Evolutionary conservation across 83 land plant genomes (phyloP).

Genomic region (Thuja plicata): DNA sequence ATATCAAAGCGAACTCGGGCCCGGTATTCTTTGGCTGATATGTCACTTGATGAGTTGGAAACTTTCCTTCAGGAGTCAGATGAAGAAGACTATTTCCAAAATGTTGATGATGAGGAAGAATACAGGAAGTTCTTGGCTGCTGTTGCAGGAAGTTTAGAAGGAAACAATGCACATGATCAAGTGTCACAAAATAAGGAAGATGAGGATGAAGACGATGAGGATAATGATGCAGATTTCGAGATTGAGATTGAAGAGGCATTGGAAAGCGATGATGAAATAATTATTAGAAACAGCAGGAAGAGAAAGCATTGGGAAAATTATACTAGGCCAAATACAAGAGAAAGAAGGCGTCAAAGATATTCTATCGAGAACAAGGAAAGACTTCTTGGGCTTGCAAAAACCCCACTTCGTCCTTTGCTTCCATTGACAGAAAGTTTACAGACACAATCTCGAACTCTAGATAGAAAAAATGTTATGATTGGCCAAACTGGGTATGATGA

Average conservation of each 20-base stretch:
- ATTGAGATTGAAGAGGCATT: slow-evolving; percentile 90
- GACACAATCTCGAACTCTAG: slow-evolving; percentile 22
- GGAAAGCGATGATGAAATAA: slow-evolving; percentile 84
- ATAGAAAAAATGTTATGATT: slow-evolving; percentile 20
- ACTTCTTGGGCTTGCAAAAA: slow-evolving; percentile 45
- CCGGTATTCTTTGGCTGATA: slow-evolving; percentile 77
- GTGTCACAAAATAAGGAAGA: slow-evolving; percentile 30
- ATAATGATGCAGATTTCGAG: slow-evolving; percentile 95
- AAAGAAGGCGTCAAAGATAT: slow-evolving; percentile 53
- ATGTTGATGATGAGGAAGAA: slow-evolving; percentile 97
- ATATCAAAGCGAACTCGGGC: slow-evolving; percentile 93
- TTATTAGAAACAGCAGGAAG: slow-evolving; percentile 16
- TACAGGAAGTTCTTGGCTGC: slow-evolving; percentile 93
- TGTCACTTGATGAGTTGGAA: slow-evolving; percentile 91
- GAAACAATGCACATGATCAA: slow-evolving; percentile 25
- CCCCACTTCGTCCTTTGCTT: slow-evolving; percentile 78
- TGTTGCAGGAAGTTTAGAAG: slow-evolving; percentile 53
- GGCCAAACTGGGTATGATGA: slow-evolving; percentile 20
- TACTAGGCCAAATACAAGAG: slow-evolving; percentile 78
- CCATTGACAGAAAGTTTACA: slow-evolving; percentile 48
- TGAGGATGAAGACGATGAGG: slow-evolving; percentile 84
- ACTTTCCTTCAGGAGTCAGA: slow-evolving; percentile 96
- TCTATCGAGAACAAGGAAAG: slow-evolving; percentile 33
- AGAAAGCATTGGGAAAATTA: slow-evolving; percentile 21
- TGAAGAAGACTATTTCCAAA: slow-evolving; percentile 90